Evolutionary conservation across 1,284 basidiomycete species (phyloP), one percentile per base, ranked within the genome.

Genomic region (Trichosporon asahii): DNA sequence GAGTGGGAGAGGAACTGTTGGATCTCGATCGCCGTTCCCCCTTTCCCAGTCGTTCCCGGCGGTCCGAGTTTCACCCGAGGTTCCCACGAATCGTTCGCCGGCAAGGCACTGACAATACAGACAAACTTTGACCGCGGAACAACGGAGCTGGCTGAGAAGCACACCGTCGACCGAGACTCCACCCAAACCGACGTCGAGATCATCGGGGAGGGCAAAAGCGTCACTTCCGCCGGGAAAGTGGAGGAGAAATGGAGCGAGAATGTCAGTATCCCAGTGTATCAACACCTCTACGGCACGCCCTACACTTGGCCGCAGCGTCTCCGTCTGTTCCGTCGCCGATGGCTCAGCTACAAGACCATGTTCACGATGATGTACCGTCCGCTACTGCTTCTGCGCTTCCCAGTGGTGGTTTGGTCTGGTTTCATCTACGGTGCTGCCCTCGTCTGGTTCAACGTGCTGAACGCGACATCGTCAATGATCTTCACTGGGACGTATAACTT

Each of bases 391-490:
- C 53, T 72, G 31, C 71, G 71, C 44, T 73, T 72, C 65, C 74
- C 74, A 3, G 72, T 74, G 44, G 63, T 77, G 14, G 27, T 74
- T 21, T 75, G 74, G 74, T 64, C 68, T 14, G 74, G 74, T 2
- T 31, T 77, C 15, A 61, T 72, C 1, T 75, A 77, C 69, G 76
- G 76, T n/a, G 63, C 67, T 8, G 60, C 70, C 4, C 68, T 77
- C 9, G 57, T 75, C 29, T 77, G 74, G 75, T 76, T 70, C 70
- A 76, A 76, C 55, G 74, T 75, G 0, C 68, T 76, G 57, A 76
- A 76, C 68, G 74, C 73, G 2, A 76, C 75, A 1, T 70, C 72
- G 2, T 66, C 67, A 12, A 49, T 72, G 21, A 71, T 74, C 55
- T 68, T 73, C 57, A 65, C 64, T 6, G 53, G 29, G 14, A 66